Evolutionary conservation across 1,139 yeast genomes (phyloP), one percentile per base, ranked within the genome.

Genomic region (Yamadazyma membranifaciens): DNA sequence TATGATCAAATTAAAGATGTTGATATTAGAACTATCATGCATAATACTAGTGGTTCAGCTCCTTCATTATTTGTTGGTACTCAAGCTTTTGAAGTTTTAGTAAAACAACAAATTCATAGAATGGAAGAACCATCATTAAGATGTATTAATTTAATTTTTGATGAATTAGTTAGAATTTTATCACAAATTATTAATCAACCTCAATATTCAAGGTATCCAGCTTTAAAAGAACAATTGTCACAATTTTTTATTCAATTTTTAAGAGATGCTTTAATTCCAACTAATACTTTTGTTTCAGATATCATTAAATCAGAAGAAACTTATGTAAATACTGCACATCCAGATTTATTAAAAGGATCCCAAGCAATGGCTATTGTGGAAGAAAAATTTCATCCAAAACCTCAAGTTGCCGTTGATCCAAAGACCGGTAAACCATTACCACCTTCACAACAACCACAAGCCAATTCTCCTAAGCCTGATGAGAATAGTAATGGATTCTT

Each of bases 1-100:
- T 94, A 87, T 63, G 98, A 92, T 60, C 96, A 91, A 63, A 91
- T 92, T 57, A 91, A 89, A 68, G 98, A 92, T 62, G 86, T 87
- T 27, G 99, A 92, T 61, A 94, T 94, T 54, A 82, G 98, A 65
- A 92, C 98, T n/a, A 91, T 92, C 45, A 84, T 85, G 91, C 88
- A 91, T 70, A 92, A 92, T 63, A 87, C 97, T 34, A 86, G 96
- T 11, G 98, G 98, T 58, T 85, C 97, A 13, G 88, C 97, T 1
- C 98, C 98, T n/a, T 87, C 96, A 4, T 74, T 92, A 54, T 92
- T 92, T 67, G 98, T 92, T 44, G 98, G 98, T 36, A 92, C 98
- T 6, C 92, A 88, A 56, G 98, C 98, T 0, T 92, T 92, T 60
- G 98, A 92, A 65, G 96, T 91, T 15, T 79, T 92, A 54, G 98